phyloP scores from a whole-genome alignment of 331 rosid genomes.

The Acacia concinna region DNA sequence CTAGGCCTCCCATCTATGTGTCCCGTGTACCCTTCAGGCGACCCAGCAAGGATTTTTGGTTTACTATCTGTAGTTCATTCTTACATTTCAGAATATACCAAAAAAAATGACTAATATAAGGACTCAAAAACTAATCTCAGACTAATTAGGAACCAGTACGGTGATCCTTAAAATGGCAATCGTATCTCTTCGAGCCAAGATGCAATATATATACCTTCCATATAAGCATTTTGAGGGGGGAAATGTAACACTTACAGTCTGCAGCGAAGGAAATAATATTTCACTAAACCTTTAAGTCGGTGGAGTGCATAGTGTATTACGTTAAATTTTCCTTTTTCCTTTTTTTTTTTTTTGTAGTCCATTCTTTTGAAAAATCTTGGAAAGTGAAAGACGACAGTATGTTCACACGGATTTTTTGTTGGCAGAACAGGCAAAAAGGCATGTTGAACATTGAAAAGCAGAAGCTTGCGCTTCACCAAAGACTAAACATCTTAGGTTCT shows the following conservation, averaged over 20 bases:
- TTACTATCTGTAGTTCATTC: constrained; percentile 57
- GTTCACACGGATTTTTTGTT: constrained; percentile 32
- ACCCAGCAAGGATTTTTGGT: constrained; percentile 88
- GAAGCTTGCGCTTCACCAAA: constrained; percentile 69
- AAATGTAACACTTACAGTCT: constrained; percentile 12
- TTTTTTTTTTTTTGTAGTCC: neutral
- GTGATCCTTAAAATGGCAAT: constrained; percentile 1
- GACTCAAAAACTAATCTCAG: constrained; percentile 1
- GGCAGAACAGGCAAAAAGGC: constrained; percentile 39
- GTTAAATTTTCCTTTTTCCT: neutral
- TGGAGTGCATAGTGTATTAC: neutral
- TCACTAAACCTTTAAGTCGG: constrained; percentile 24
- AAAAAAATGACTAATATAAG: neutral
- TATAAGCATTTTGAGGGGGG: neutral
- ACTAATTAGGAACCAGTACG: constrained; percentile 15
- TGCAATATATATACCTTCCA: too few relatives aligned
- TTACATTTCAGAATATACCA: constrained; percentile 29
- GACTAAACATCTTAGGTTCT: constrained; percentile 35
- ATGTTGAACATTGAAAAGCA: constrained; percentile 42
- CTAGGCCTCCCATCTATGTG: constrained; percentile 89
- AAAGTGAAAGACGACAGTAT: constrained; percentile 28
- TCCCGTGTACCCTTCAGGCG: constrained; percentile 86
- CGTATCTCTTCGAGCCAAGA: constrained; percentile 15
- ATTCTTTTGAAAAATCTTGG: neutral
- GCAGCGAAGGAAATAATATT: constrained; percentile 17